These are phyloP conservation scores for Pachysandra terminalis DNA, from an alignment of 164 flowering plant species.

Conservation along the genomic window DNA sequence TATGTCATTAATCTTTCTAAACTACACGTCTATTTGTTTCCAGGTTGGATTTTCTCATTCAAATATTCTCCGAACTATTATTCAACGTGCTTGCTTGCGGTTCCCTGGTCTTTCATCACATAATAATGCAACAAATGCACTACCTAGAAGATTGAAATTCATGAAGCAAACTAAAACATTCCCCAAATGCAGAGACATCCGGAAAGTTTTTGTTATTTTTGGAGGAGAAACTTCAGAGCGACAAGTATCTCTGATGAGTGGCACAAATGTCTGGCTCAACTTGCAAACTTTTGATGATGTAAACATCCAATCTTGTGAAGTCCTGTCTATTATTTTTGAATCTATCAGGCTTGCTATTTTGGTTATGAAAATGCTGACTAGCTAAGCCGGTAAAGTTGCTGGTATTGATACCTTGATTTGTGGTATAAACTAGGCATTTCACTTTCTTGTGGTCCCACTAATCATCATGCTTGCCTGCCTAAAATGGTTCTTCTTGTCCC, in stretches of 20 bases:
- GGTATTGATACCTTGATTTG: background rate
- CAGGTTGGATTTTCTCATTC: constrained; percentile 93
- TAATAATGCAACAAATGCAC: constrained; percentile 21
- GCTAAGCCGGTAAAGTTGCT: background rate
- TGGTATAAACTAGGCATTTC: too few relatives aligned
- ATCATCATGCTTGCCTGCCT: too few relatives aligned
- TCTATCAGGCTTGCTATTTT: background rate
- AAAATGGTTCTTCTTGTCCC: too few relatives aligned
- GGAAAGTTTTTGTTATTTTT: constrained; percentile 73
- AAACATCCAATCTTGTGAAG: constrained; percentile 22
- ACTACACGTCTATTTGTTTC: background rate
- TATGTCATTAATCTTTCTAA: background rate
- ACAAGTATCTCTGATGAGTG: constrained; percentile 95
- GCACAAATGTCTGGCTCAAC: constrained; percentile 94
- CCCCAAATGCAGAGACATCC: constrained; percentile 19
- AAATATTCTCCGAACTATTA: constrained; percentile 72
- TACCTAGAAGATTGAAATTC: constrained; percentile 32
- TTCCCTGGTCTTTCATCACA: constrained; percentile 46
- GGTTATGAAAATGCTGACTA: background rate
- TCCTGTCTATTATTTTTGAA: background rate
- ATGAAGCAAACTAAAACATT: constrained; percentile 16
- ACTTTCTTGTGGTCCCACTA: too few relatives aligned
- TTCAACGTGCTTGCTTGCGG: constrained; percentile 74
- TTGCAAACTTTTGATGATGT: constrained; percentile 80
- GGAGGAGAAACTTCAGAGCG: constrained; percentile 93